Base-by-base conservation (phyloP, 331 rosid genomes). In the Quercus tomentella region DNA sequence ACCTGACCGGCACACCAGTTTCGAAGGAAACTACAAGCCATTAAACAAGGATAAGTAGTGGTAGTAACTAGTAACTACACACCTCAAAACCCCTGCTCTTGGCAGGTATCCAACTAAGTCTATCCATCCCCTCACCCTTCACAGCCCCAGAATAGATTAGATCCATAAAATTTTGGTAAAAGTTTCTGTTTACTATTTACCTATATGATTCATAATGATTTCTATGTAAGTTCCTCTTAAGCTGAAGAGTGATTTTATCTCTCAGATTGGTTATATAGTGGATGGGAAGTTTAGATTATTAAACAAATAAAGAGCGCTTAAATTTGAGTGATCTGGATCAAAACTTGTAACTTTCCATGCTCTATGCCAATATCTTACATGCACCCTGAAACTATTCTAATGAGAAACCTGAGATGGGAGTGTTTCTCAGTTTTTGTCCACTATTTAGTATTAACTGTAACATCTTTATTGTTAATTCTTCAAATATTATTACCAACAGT, bases 371-470 rank as follows among this genome's bases (percentile, higher is more conserved):
- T 20, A 70, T 56, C 69, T 52, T 54, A 21, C 12, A 63, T 25
- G 31, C 66, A 62, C 25, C 41, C 12, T 7, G 8, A 67, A 35
- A 31, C 17, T 33, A 18, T 33, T 33, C 72, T 67, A 67, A 43
- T 9, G 72, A 65, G 49, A 67, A 18, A 67, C 5, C 14, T 8
- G n/a, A 33, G 51, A n/a, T 65, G 26, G 26, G 51, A 20, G 77
- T 55, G 28, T 61, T 77, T 62, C 26, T 30, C 18, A 20, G 28
- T 69, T 77, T 60, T 73, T 73, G 33, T 57, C 67, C 76, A 61
- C 26, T 23, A 26, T 21, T 33, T 58, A 14, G 68, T 58, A 28
- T 51, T 51, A 25, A 58, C 41, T 69, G 69, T 73, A 33, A 17
- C 74, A 20, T 9, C 62, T 20, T 60, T 28, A 33, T 7, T 21